These are phyloP conservation scores for Thermothelomyces thermophilus DNA, from an alignment of 2,329 filamentous ascomycete species.

Conservation along the genomic window DNA sequence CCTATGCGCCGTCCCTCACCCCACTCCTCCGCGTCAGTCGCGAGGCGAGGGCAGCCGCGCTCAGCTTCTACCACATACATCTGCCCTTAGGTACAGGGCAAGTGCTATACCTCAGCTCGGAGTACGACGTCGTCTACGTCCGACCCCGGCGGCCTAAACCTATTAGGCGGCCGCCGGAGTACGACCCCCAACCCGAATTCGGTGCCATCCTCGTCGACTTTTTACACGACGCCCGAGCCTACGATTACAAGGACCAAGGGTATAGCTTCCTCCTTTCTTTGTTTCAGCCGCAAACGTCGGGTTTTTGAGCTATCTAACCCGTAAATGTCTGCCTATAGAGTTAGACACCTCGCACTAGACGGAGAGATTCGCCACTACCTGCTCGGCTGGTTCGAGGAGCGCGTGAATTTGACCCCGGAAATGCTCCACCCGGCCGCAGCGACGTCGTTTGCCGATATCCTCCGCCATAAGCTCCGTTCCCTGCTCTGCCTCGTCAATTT, in stretches of 20 bases:
- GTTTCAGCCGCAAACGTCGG: not conserved
- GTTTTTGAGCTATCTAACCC: not conserved
- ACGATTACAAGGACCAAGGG: not conserved
- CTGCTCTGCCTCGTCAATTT: not conserved
- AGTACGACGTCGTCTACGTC: conserved; percentile 1
- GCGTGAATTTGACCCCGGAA: not conserved
- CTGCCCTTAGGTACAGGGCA: conserved; percentile 1
- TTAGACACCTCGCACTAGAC: not conserved
- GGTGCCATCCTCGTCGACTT: not conserved
- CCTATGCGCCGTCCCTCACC: conserved; percentile 1
- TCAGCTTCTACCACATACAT: conserved; percentile 14
- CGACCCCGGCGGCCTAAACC: not conserved
- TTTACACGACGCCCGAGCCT: not conserved
- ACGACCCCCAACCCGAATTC: not conserved
- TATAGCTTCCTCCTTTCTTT: not conserved
- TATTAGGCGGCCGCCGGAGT: not conserved
- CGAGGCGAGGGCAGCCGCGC: conserved; percentile 12
- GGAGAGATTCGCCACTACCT: not conserved
- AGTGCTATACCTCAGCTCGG: not conserved
- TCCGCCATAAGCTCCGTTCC: not conserved
- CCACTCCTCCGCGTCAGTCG: conserved; percentile 11
- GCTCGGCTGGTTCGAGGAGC: not conserved
- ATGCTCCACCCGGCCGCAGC: not conserved
- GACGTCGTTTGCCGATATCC: not conserved
- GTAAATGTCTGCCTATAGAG: not conserved